phyloP scores from a whole-genome alignment of 192 early-diverging fungal species.

The Phycomyces blakesleeanus region DNA sequence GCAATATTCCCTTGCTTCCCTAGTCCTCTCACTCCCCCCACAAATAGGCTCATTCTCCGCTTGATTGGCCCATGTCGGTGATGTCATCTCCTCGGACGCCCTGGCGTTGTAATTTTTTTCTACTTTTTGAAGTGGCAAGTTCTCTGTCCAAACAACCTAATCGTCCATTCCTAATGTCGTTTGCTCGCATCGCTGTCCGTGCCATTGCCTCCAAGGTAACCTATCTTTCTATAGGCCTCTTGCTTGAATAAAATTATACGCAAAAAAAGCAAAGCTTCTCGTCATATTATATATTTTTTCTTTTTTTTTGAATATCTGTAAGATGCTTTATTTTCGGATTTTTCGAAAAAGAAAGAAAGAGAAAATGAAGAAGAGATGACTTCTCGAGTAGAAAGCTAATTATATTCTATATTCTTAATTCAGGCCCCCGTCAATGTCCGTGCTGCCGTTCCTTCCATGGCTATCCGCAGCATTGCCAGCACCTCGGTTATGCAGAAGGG shows the following conservation, averaged over 20 bases:
- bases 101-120: slow-evolving; percentile 3
- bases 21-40: too few species aligned
- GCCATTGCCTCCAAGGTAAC: slow-evolving; percentile 20
- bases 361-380: too few species aligned
- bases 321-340: not conserved
- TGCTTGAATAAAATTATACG: too few species aligned
- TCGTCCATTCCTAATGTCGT: slow-evolving; percentile 10
- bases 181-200: slow-evolving; percentile 18
- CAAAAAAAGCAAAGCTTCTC: not conserved
- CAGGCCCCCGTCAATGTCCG: slow-evolving; percentile 34
- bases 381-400: not conserved
- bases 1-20: too few species aligned
- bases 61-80: slow-evolving; percentile 2
- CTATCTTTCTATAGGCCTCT: not conserved
- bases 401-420: slow-evolving; percentile 1
- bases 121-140: not conserved
- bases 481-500: slow-evolving; percentile 49
- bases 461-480: slow-evolving; percentile 46
- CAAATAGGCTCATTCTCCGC: too few species aligned
- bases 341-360: not conserved
- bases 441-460: slow-evolving; percentile 47
- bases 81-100: not conserved
- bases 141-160: not conserved
- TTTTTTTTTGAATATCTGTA: too few species aligned
- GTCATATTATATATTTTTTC: not conserved